Evolutionary conservation across 176 grass and related monocot genomes (phyloP).

Genomic region (Carex myosuroides): DNA sequence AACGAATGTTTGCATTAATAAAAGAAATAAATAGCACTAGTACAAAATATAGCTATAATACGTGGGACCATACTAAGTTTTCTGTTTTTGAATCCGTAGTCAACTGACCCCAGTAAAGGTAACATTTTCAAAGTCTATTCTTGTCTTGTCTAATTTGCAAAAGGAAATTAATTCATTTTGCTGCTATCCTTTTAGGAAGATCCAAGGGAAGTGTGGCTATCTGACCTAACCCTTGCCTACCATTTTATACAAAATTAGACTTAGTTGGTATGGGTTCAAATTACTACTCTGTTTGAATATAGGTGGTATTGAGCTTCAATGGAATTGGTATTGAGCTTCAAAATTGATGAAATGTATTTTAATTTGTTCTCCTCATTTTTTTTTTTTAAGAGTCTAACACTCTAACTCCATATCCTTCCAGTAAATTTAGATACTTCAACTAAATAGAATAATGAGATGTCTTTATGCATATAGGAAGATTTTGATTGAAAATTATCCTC

Average conservation of each 20-base stretch:
- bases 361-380: no score
- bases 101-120: not conserved
- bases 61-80: not conserved
- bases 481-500: no score
- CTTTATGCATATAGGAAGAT: no score
- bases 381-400: no score
- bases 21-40: not conserved
- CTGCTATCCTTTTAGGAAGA: not conserved
- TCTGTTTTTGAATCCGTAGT: not conserved
- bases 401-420: no score
- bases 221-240: conserved; percentile 5
- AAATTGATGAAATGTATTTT: no score
- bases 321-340: no score
- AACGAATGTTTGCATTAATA: not conserved
- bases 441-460: no score
- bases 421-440: no score
- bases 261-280: not conserved
- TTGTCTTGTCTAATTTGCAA: not conserved
- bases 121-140: not conserved
- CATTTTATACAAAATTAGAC: not conserved
- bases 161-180: not conserved
- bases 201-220: not conserved
- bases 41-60: not conserved
- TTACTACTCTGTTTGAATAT: not conserved
- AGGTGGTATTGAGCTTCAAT: no score